Conservation (phyloP, 495 filamentous ascomycete species). For the Talaromyces thailandensis region DNA sequence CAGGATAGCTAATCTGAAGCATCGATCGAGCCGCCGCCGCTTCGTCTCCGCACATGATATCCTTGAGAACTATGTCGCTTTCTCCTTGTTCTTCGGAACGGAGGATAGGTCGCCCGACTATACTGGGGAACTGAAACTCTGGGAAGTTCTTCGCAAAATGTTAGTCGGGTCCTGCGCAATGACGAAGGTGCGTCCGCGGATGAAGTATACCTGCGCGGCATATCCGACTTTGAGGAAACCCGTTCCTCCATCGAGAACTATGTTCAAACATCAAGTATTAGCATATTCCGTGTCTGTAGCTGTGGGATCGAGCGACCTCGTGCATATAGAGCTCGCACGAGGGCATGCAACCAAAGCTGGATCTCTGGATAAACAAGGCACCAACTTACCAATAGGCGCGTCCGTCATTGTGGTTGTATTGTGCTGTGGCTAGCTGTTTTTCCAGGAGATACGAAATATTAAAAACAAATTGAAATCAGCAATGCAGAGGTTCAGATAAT, state of each 20-base stretch:
- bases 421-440: not conserved
- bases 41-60: conserved; percentile 99
- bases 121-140: conserved; percentile 95
- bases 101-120: conserved; percentile 95
- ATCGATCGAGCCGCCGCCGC: conserved; percentile 89
- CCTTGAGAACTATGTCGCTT: conserved; percentile 79
- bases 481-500: not conserved
- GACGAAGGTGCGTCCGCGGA: conserved; percentile 2
- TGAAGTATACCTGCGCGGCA: conserved; percentile 62
- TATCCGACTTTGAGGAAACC: conserved; percentile 99
- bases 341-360: conserved; percentile 14
- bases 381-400: conserved; percentile 57
- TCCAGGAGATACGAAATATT: not conserved
- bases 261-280: conserved; percentile 5
- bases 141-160: conserved; percentile 71
- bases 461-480: not conserved
- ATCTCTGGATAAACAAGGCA: conserved; percentile 18
- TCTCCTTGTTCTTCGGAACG: conserved; percentile 77
- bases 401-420: conserved; percentile 50
- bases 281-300: conserved; percentile 10
- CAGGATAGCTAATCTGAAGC: conserved; percentile 95
- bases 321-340: not conserved
- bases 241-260: conserved; percentile 99
- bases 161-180: not conserved
- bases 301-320: not conserved